Base-by-base conservation (phyloP, 495 filamentous ascomycete species). In the Symbiotaphrina buchneri region DNA sequence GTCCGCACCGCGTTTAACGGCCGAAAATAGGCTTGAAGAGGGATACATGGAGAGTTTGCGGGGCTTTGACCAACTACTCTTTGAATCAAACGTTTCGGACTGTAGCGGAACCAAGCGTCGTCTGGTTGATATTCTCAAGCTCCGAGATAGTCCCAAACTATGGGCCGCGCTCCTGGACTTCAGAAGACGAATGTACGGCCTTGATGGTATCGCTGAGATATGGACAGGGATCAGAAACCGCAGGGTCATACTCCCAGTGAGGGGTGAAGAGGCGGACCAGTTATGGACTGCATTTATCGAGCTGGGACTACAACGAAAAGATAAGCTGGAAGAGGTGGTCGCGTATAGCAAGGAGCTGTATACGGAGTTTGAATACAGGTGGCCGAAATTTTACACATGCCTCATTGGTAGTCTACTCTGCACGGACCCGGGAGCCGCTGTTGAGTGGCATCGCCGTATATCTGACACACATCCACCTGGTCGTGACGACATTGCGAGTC, bases 121-220 rank as follows among this genome's bases (percentile, higher is more conserved):
- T 21, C 43, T 76, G 21, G 58, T 80, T 10, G 70, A 79, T 42
- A 39, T 53, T 6, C 50, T 55, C 3, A 43, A 51, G 17, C 45
- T 63, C 30, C 40, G 36, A 18, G 37, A 53, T 14, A 61, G 83
- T 41, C 56, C 69, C 32, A 43, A 51, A 10, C 51, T 80, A 7
- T 83, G 76, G 76, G 53, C 61, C 10, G 62, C 68, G 35, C 49
- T 80, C 16, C 49, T 83, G 13, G 54, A 61, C 20, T 71, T 65
- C 39, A 55, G 66, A 21, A 56, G 64, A 37, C 61, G 72, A 8
- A 51, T 60, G 26, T 56, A 77, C 47, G 73, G 73, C 2, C 41
- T 58, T 16, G 37, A 50, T 11, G 77, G 77, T 0, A 61, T 69
- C 2, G 20, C 52, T 10, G 52, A 55, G 22, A 71, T 82, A 22